Evolutionary conservation across 2,329 filamentous ascomycete genomes (phyloP).

Genomic region (Hymenoscyphus repandus): DNA sequence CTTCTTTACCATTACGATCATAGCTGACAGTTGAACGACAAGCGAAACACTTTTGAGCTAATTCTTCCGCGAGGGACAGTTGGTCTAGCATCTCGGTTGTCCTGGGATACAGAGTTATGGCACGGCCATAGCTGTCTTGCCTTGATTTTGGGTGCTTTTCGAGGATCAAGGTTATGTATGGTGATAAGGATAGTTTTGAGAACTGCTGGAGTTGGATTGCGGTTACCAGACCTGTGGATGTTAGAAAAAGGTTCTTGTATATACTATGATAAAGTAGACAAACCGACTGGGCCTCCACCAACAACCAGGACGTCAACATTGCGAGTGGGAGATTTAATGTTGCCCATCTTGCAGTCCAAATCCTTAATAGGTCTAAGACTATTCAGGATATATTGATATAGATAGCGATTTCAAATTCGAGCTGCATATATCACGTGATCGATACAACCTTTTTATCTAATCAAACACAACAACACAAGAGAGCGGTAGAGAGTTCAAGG

Average conservation of each 20-base stretch:
- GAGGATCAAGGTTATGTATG: conserved; percentile 36
- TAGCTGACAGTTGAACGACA: conserved; percentile 46
- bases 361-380: no score
- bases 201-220: conserved; percentile 42
- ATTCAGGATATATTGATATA: no score
- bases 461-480: no score
- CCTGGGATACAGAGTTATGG: conserved; percentile 48
- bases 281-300: conserved; percentile 42
- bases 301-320: conserved; percentile 35
- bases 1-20: conserved; percentile 39
- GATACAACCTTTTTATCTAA: no score
- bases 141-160: conserved; percentile 43
- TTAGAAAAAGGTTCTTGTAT: background rate
- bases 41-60: conserved; percentile 48
- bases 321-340: no score
- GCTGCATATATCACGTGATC: no score
- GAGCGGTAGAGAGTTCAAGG: no score
- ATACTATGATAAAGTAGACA: conserved; percentile 11
- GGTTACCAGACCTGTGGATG: conserved; percentile 31
- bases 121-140: conserved; percentile 48
- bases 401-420: no score
- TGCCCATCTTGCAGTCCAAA: no score
- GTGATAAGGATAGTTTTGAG: conserved; percentile 30
- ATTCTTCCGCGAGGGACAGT: conserved; percentile 42
- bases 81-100: conserved; percentile 48